phyloP scores from a whole-genome alignment of 2,329 filamentous ascomycete genomes.

The Paraconiothyrium sp. region DNA sequence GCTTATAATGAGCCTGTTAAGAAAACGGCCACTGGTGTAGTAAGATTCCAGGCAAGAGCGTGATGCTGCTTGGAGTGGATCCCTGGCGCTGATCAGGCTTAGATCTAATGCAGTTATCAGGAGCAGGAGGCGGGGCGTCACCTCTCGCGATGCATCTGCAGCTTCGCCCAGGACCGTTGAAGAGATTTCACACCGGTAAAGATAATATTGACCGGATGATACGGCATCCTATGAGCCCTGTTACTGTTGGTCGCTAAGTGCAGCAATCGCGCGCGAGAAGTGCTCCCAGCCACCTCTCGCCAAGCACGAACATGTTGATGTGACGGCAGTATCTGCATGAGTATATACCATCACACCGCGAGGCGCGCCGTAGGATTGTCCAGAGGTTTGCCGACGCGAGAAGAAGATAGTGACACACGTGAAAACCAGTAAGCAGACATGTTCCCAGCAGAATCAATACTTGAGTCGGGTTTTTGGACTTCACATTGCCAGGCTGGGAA shows the following conservation, averaged over 20 bases:
- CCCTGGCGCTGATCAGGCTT: background rate
- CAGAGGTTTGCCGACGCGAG: background rate
- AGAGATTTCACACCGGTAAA: background rate
- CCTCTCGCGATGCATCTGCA: background rate
- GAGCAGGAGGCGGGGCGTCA: slow-evolving; percentile 8
- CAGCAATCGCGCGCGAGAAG: background rate
- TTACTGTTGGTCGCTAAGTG: background rate
- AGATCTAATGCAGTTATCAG: background rate
- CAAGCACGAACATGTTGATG: slow-evolving; percentile 2
- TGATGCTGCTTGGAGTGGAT: background rate
- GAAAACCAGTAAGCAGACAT: background rate
- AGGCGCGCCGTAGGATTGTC: slow-evolving; percentile 9
- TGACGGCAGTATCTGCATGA: slow-evolving; percentile 8
- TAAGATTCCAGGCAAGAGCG: background rate
- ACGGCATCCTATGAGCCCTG: background rate
- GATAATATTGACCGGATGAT: background rate
- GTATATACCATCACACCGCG: slow-evolving; percentile 11
- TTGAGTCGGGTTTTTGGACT: background rate
- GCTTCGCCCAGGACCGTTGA: background rate
- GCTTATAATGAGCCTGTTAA: slow-evolving; percentile 7
- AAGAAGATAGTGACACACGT: background rate
- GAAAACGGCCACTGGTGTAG: slow-evolving; percentile 5
- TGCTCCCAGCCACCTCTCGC: slow-evolving; percentile 9
- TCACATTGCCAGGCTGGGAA: background rate
- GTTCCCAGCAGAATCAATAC: background rate